phyloP scores from a whole-genome alignment of 2,329 filamentous ascomycete genomes.

The Fusarium caatingaense region DNA sequence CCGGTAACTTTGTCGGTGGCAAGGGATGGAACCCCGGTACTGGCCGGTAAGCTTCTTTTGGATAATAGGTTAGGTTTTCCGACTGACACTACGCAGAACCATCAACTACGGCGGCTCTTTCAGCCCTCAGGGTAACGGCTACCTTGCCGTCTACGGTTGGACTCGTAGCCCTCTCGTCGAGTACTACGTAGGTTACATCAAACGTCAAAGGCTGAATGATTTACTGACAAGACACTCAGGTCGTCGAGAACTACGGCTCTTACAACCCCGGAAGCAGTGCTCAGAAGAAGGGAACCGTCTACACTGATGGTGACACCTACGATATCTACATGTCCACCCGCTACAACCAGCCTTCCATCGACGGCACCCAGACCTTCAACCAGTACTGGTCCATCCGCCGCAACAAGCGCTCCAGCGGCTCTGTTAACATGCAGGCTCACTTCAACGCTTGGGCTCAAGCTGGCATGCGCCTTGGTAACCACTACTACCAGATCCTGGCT shows the following conservation, averaged over 20 bases:
- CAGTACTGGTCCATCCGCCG: slow-evolving; percentile 27
- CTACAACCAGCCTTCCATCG: slow-evolving; percentile 6
- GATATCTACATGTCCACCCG: slow-evolving; percentile 13
- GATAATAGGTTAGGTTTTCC: fast-evolving
- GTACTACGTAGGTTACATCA: slow-evolving; percentile 12
- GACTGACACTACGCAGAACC: background rate
- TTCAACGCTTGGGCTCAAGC: slow-evolving; percentile 19
- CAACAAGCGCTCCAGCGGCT: slow-evolving; percentile 12
- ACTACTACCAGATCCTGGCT: slow-evolving; percentile 18
- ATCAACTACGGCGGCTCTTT: slow-evolving; percentile 22
- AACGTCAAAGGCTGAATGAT: too few relatives aligned
- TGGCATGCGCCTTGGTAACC: slow-evolving; percentile 19
- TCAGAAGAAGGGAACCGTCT: slow-evolving; percentile 14
- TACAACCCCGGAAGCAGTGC: slow-evolving; percentile 7
- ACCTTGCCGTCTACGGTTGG: slow-evolving; percentile 19
- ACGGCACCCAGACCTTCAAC: slow-evolving; percentile 6
- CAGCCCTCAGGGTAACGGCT: slow-evolving; percentile 19
- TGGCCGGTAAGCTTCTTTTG: slow-evolving; percentile 1
- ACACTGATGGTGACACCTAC: slow-evolving; percentile 20
- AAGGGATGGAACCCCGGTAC: slow-evolving; percentile 27
- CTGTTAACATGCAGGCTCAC: slow-evolving; percentile 20
- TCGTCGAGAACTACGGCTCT: slow-evolving; percentile 7
- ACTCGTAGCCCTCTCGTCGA: slow-evolving; percentile 18
- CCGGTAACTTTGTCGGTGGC: slow-evolving; percentile 22
- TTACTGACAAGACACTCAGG: background rate